Evolutionary conservation across 140 eudicot genomes (phyloP), one percentile per base, ranked within the genome.

Genomic region (Anethum foeniculum): DNA sequence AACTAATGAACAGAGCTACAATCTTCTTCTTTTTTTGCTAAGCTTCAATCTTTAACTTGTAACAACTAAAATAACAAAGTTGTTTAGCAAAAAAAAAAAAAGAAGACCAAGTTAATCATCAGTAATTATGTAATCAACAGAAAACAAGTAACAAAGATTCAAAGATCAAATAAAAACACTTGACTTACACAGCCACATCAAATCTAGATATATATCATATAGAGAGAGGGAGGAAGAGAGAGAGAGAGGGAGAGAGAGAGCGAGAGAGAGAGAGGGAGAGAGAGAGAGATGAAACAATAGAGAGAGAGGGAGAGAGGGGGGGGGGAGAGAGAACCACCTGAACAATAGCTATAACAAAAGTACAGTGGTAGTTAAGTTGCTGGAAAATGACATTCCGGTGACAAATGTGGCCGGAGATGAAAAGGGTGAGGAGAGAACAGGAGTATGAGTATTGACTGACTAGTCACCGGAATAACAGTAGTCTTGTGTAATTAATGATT

Each of bases 401-500:
- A 51, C 28, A 7, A 62, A 76, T 77, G 62, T 39, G 7, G 76
- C 81, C 79, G 78, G 79, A 69, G 52, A 44, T 28, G 7, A 77
- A 81, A 80, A 32, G 80, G 49, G 23, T 79, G 9, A 16, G 32
- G 28, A 81, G 39, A 77, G 79, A 1, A 16, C 36, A 80, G 44
- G 30, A 62, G n/a, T n/a, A n/a, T n/a, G n/a, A n/a, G 65, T 49
- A 38, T 51, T 77, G 41, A 32, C 49, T n/a, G 48, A 28, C 19
- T 81, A n/a, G 30, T 32, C 43, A 67, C 82, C 87, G 85, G 87
- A 84, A 83, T 79, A 51, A 72, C 82, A 39, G 36, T 65, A 52
- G 73, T 72, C 79, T 83, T 81, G 84, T 78, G 65, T 81, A 52
- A 77, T 83, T 83, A 48, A 83, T 83, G 71, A 16, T 49, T 81